Evolutionary conservation across 2,329 filamentous ascomycete species (phyloP).

Genomic region (Aspergillus pseudotamarii): DNA sequence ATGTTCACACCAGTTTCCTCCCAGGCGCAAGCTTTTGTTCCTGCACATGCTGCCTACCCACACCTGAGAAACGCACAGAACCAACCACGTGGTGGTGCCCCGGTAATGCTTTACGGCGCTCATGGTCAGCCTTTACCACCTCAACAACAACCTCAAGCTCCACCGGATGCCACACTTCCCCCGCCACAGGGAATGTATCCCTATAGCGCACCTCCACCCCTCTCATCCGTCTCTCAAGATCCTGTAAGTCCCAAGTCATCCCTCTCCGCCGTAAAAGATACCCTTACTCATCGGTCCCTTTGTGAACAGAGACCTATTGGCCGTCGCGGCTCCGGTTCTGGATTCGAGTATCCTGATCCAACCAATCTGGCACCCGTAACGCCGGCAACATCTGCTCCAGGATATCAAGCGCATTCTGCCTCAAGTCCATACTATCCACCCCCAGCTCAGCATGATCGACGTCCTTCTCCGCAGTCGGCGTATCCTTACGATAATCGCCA

Average conservation of each 20-base stretch:
- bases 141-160: conserved; percentile 46
- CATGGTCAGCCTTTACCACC: conserved; percentile 53
- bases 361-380: conserved; percentile 52
- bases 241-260: conserved; percentile 47
- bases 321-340: conserved; percentile 48
- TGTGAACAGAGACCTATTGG: conserved; percentile 38
- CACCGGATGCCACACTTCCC: conserved; percentile 38
- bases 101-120: conserved; percentile 50
- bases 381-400: conserved; percentile 45
- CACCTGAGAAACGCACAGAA: conserved; percentile 49
- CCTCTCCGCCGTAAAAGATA: conserved; percentile 6
- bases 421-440: conserved; percentile 43
- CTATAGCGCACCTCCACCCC: conserved; percentile 40
- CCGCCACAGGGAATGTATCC: conserved; percentile 46
- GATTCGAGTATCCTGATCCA: conserved; percentile 51
- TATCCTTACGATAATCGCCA: conserved; percentile 47
- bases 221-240: conserved; percentile 44
- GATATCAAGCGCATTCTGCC: conserved; percentile 45
- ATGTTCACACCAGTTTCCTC: conserved; percentile 76
- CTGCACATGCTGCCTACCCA: conserved; percentile 68
- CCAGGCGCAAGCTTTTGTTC: conserved; percentile 74
- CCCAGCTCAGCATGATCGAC: conserved; percentile 41
- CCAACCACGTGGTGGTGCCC: conserved; percentile 35
- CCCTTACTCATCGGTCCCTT: conserved; percentile 16
- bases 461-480: conserved; percentile 48